phyloP scores from a whole-genome alignment of 345 rosid genomes.

The Hibiscus syriacus region DNA sequence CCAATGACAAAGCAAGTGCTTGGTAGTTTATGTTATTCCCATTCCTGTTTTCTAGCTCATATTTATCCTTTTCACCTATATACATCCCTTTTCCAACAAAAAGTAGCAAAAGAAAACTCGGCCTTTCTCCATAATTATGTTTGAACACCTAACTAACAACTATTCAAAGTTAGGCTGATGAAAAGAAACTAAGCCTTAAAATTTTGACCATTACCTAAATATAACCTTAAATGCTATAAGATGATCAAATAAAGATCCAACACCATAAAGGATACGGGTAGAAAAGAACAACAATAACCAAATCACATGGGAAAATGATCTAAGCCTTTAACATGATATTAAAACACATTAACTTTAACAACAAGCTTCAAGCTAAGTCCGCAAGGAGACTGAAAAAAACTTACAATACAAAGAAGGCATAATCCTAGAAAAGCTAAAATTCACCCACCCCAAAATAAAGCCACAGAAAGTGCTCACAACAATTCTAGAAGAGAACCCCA shows the following conservation, averaged over 20 bases:
- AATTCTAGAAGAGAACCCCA: slow-evolving; percentile 9
- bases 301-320: slow-evolving; percentile 12
- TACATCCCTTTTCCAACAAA: slow-evolving; percentile 42
- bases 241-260: slow-evolving; percentile 19
- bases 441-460: slow-evolving; percentile 7
- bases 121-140: slow-evolving; percentile 17
- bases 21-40: slow-evolving; percentile 36
- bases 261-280: slow-evolving; percentile 10
- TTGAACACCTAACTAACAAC: slow-evolving; percentile 11
- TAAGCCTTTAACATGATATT: slow-evolving; percentile 1
- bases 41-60: slow-evolving; percentile 46
- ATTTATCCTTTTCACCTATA: slow-evolving; percentile 50
- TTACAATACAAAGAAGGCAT: slow-evolving; percentile 16
- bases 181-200: slow-evolving; percentile 15
- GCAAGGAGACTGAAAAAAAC: background rate
- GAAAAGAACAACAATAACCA: slow-evolving; percentile 12
- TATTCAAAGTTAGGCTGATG: slow-evolving; percentile 9
- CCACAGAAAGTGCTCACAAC: background rate
- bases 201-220: slow-evolving; percentile 17
- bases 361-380: slow-evolving; percentile 14
- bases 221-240: slow-evolving; percentile 14
- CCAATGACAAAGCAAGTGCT: slow-evolving; percentile 37
- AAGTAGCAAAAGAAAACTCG: slow-evolving; percentile 13
- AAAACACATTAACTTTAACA: slow-evolving; percentile 3
- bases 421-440: slow-evolving; percentile 16